These are phyloP conservation scores for Colletotrichum sidae DNA, from an alignment of 2,329 filamentous ascomycete genomes.

Conservation along the genomic window DNA sequence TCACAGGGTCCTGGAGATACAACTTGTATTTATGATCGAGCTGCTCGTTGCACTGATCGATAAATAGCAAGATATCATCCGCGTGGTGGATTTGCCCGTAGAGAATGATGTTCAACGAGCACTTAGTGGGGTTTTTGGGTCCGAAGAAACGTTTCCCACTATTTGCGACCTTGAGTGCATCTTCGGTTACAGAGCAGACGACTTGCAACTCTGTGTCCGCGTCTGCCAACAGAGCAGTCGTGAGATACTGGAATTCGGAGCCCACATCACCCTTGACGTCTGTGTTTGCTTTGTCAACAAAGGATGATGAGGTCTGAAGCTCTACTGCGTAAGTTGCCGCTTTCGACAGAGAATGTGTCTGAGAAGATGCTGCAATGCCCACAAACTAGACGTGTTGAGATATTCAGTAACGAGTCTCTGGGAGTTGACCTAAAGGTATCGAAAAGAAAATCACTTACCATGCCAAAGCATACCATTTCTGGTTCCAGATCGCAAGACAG, in stretches of 20 bases:
- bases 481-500: no score
- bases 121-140: not conserved
- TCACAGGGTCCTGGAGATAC: conserved; percentile 49
- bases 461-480: no score
- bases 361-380: no score
- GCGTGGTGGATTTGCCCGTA: conserved; percentile 45
- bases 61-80: conserved; percentile 45
- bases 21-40: conserved; percentile 24
- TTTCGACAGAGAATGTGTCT: no score
- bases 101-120: conserved; percentile 29
- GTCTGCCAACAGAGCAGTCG: conserved; percentile 1
- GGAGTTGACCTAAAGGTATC: no score
- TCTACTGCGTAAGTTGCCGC: no score
- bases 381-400: no score
- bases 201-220: not conserved
- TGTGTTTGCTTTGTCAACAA: not conserved
- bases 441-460: no score
- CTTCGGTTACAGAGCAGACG: not conserved
- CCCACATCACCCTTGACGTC: not conserved
- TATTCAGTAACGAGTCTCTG: no score
- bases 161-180: not conserved
- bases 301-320: no score
- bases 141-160: not conserved
- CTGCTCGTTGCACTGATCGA: conserved; percentile 42
- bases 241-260: not conserved